phyloP scores from a whole-genome alignment of 352 stramenopile species.

The Globisporangium apiculatum region DNA sequence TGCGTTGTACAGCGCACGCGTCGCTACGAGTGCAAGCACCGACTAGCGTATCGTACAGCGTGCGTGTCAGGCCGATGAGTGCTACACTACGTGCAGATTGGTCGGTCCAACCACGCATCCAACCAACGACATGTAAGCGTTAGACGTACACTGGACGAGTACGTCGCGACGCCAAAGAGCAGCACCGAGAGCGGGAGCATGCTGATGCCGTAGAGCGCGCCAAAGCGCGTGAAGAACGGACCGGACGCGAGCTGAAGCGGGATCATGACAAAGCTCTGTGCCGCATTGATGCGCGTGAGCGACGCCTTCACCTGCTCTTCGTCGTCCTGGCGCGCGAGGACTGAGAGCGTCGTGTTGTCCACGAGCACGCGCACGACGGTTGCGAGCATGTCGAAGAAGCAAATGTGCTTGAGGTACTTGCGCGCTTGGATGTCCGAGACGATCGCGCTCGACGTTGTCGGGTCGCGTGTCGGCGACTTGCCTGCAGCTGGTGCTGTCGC shows the following conservation, averaged over 20 bases:
- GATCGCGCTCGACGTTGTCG: slow-evolving; percentile 27
- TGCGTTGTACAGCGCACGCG: slow-evolving; percentile 70
- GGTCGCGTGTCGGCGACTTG: not conserved
- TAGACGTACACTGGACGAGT: slow-evolving; percentile 38
- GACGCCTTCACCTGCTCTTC: slow-evolving; percentile 69
- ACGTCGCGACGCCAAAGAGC: slow-evolving; percentile 60
- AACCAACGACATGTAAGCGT: not conserved
- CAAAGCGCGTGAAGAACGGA: slow-evolving; percentile 78
- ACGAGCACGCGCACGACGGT: slow-evolving; percentile 75
- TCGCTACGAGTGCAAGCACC: slow-evolving; percentile 51
- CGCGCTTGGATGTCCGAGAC: slow-evolving; percentile 57
- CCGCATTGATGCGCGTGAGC: slow-evolving; percentile 69
- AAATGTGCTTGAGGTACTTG: slow-evolving; percentile 83
- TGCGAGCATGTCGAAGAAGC: slow-evolving; percentile 80
- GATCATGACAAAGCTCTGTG: slow-evolving; percentile 86
- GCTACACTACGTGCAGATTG: not conserved
- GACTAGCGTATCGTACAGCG: slow-evolving; percentile 20
- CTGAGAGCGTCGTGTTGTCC: slow-evolving; percentile 75
- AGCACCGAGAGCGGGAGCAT: slow-evolving; percentile 65
- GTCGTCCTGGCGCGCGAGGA: slow-evolving; percentile 53
- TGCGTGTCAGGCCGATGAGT: not conserved
- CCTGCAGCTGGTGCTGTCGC: not conserved
- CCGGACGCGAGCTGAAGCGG: slow-evolving; percentile 73
- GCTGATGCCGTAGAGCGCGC: slow-evolving; percentile 80
- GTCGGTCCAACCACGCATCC: not conserved